A percentile compares a stretch with the other conserved stretches of the same genome.
phyloP scores from a whole-genome alignment of 2,329 filamentous ascomycete species.

The Colletotrichum cordylinicola region DNA sequence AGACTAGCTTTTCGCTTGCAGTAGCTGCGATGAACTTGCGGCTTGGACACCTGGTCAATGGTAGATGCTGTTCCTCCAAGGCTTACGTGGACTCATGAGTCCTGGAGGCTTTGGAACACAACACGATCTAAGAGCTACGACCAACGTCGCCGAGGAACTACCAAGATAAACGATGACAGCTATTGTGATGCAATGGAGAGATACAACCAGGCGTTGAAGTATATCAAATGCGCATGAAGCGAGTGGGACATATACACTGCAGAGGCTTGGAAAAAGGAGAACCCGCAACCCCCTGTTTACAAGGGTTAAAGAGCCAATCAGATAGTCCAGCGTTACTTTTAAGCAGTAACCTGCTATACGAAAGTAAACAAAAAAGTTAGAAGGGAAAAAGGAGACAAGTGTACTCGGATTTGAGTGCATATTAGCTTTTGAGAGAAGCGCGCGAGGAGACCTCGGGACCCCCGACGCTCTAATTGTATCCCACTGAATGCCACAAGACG shows the following conservation, averaged over 20 bases:
- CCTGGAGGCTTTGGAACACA: not conserved
- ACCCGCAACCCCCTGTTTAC: not conserved
- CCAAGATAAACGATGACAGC: not conserved
- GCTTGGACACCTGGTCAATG: not conserved
- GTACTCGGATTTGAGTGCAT: not conserved
- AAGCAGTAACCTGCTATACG: not conserved
- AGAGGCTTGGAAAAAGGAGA: not conserved
- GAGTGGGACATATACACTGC: not conserved
- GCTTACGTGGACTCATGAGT: not conserved
- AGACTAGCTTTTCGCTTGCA: not conserved
- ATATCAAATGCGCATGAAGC: not conserved
- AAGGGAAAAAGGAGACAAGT: not conserved
- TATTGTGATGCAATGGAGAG: not conserved
- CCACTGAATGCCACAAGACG: not conserved
- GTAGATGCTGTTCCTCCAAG: not conserved
- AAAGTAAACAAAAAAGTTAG: not conserved
- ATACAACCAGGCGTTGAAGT: not conserved
- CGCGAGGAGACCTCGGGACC: not conserved
- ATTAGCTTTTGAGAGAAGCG: not conserved
- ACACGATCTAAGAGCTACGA: not conserved
- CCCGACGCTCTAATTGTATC: not conserved
- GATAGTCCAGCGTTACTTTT: not conserved
- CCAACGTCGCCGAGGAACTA: not conserved
- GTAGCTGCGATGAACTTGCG: not conserved
- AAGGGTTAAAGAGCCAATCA: fast-evolving